Conservation (phyloP, 306 rosid genomes). For the Cicer bijugum region DNA sequence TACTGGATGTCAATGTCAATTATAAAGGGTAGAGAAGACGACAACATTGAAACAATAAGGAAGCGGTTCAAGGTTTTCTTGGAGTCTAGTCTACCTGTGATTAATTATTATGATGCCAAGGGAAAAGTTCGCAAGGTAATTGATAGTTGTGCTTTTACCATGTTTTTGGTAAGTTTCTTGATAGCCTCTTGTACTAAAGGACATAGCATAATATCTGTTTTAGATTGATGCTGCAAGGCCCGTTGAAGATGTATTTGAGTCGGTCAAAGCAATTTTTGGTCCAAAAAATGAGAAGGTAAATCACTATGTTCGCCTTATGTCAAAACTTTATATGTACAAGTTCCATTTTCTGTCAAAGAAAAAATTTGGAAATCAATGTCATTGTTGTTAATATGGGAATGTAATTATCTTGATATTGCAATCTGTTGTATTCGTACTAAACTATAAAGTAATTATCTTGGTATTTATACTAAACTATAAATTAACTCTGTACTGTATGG, state of each 20-base stretch:
- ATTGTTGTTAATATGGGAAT: constrained; percentile 29
- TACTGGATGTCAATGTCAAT: constrained; percentile 29
- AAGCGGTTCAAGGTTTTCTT: constrained; percentile 89
- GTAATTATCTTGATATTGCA: constrained; percentile 36
- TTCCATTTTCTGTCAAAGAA: constrained; percentile 49
- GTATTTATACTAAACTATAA: constrained; percentile 39
- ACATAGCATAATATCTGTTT: constrained; percentile 37
- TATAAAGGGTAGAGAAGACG: constrained; percentile 91
- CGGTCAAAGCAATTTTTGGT: constrained; percentile 76
- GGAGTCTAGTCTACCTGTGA: constrained; percentile 89
- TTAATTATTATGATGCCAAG: constrained; percentile 71
- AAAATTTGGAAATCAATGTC: constrained; percentile 36
- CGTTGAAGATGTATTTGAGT: constrained; percentile 76
- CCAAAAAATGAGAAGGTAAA: constrained; percentile 88
- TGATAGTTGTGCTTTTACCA: constrained; percentile 28
- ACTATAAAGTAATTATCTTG: constrained; percentile 31
- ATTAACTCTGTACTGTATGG: background rate
- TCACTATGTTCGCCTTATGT: constrained; percentile 46
- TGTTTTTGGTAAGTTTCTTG: constrained; percentile 28
- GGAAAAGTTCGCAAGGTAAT: constrained; percentile 87
- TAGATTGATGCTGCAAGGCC: constrained; percentile 92
- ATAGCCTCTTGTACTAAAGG: constrained; percentile 29
- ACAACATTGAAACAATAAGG: constrained; percentile 93
- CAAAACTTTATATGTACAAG: constrained; percentile 52
- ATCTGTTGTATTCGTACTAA: constrained; percentile 43